Conservation (phyloP, 768 basidiomycete genomes). For the Boletus eberwhitei region DNA sequence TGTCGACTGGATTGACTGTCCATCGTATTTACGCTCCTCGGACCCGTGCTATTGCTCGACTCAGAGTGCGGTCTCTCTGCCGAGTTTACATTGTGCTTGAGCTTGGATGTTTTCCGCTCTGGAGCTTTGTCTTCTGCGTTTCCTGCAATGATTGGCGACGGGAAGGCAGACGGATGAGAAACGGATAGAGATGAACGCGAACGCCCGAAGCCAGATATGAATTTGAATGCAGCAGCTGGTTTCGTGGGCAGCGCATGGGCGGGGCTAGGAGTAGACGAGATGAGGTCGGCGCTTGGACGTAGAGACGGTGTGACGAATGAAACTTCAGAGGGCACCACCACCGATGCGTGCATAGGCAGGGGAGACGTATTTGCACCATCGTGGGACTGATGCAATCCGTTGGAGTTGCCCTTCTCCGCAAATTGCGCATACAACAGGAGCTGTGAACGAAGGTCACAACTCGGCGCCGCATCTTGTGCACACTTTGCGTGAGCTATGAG, state of each 20-base stretch:
- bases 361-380: slow-evolving; percentile 36
- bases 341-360: slow-evolving; percentile 17
- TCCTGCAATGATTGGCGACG: slow-evolving; percentile 27
- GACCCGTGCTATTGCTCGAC: slow-evolving; percentile 55
- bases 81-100: slow-evolving; percentile 35
- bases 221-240: slow-evolving; percentile 60
- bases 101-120: slow-evolving; percentile 34
- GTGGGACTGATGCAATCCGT: slow-evolving; percentile 50
- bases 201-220: slow-evolving; percentile 61
- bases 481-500: slow-evolving; percentile 85
- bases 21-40: slow-evolving; percentile 57
- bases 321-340: slow-evolving; percentile 55
- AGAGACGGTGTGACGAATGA: slow-evolving; percentile 47
- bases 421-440: slow-evolving; percentile 77
- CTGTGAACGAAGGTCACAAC: slow-evolving; percentile 79
- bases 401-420: slow-evolving; percentile 64
- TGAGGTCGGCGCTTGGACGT: slow-evolving; percentile 47
- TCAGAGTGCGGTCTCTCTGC: slow-evolving; percentile 55
- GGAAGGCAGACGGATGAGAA: slow-evolving; percentile 30
- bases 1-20: slow-evolving; percentile 42
- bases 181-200: slow-evolving; percentile 57
- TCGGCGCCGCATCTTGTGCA: slow-evolving; percentile 66
- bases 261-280: slow-evolving; percentile 28
- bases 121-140: slow-evolving; percentile 20
- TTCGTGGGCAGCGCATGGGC: slow-evolving; percentile 30